Evolutionary conservation across 2,329 filamentous ascomycete genomes (phyloP).

Genomic region (Colletotrichum incanum): DNA sequence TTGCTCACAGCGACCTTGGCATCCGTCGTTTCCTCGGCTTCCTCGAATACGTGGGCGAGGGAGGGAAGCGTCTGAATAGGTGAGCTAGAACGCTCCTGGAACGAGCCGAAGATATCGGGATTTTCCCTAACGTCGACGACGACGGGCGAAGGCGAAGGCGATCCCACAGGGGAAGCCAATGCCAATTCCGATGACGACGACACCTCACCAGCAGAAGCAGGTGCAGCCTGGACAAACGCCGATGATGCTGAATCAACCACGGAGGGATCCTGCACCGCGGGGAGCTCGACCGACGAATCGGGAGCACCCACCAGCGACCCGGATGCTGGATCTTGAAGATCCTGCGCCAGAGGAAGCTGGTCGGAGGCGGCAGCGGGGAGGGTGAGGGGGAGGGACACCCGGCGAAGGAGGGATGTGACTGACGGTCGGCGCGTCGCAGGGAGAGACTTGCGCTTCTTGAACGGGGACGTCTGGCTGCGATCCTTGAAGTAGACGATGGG

Average conservation of each 20-base stretch:
- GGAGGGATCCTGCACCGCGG: slow-evolving; percentile 29
- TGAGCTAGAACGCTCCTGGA: slow-evolving; percentile 24
- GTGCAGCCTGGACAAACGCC: slow-evolving; percentile 9
- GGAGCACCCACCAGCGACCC: slow-evolving; percentile 34
- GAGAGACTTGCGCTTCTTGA: slow-evolving; percentile 36
- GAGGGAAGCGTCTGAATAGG: slow-evolving; percentile 27
- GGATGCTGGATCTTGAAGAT: slow-evolving; percentile 38
- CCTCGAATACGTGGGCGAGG: slow-evolving; percentile 24
- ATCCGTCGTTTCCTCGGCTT: slow-evolving; percentile 20
- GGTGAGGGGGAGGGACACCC: slow-evolving; percentile 29
- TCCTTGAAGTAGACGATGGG: slow-evolving; percentile 35
- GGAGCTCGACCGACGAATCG: slow-evolving; percentile 36
- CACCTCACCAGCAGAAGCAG: not conserved
- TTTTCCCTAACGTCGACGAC: slow-evolving; percentile 38
- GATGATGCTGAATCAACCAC: slow-evolving; percentile 35
- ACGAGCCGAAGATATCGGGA: slow-evolving; percentile 39
- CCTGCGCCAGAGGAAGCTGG: slow-evolving; percentile 32
- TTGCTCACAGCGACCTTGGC: slow-evolving; percentile 21
- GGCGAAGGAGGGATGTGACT: slow-evolving; percentile 27
- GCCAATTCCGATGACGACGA: not conserved
- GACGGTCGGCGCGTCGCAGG: slow-evolving; percentile 11
- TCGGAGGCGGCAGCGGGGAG: slow-evolving; percentile 19
- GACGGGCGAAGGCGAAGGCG: slow-evolving; percentile 24
- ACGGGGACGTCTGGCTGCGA: slow-evolving; percentile 28
- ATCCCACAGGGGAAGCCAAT: slow-evolving; percentile 1